Base-by-base conservation (phyloP, 352 stramenopile species). In the Pythium volutum region DNA sequence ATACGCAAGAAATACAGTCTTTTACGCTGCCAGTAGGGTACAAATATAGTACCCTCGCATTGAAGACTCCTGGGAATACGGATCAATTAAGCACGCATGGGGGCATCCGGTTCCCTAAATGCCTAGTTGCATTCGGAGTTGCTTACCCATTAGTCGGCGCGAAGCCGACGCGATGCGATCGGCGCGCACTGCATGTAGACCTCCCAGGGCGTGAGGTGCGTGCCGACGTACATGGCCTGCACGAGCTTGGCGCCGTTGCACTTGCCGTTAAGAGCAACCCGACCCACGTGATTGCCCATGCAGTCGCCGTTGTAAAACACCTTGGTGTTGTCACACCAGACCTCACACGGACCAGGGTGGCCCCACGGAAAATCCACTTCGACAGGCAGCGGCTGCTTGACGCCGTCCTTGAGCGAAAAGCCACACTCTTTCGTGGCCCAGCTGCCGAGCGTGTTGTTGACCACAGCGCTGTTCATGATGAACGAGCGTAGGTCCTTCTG, bases 261-360 rank as follows among this genome's bases (percentile, higher is more conserved):
- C 56, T 64, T 64, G 56, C 22, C 20, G 4, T 14, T 34, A 25
- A 64, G 14, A 14, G 33, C 23, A 9, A 56, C 34, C 16, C 36
- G 56, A 23, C 56, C 56, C 2, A 64, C 57, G 38, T 48, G 48
- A 38, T 64, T 64, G 34, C 50, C 50, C 22, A 23, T 4, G 34
- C 50, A 57, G 50, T 57, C 36, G 18, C 10, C 34, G 22, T 57
- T 57, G 50, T 36, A 57, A 20, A 57, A 34, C 16, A 57, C 26
- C n/a, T 31, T 26, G 18, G 33, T 46, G 34, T 43, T 57, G 50
- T 55, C 48, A 29, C 48, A 55, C 48, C 48, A 46, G 39, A 46
- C 39, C 39, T 46, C 64, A 29, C 64, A 71, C 16, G 64, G 56
- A 20, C 64, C 64, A 7, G 51, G 51, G 43, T 67, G 60, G 52